Evolutionary conservation across 768 basidiomycete species (phyloP).

Genomic region (Amanita jacksonii): DNA sequence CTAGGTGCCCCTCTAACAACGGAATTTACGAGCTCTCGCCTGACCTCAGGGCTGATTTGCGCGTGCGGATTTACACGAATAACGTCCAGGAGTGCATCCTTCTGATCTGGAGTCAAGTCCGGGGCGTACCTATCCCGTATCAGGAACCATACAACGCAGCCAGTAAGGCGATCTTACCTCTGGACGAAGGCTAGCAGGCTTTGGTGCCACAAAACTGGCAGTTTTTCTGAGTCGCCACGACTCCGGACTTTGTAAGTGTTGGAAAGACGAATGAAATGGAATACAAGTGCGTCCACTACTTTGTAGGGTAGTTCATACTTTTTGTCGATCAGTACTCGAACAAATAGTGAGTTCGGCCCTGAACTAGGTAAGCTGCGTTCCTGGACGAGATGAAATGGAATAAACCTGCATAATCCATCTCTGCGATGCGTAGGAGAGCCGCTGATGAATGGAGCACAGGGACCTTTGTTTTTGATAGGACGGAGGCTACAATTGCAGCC

Average conservation of each 20-base stretch:
- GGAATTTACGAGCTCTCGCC: conserved; percentile 82
- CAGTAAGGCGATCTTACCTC: conserved; percentile 39
- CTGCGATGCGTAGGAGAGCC: conserved; percentile 84
- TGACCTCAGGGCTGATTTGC: conserved; percentile 82
- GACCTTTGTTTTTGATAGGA: conserved; percentile 83
- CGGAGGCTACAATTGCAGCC: conserved; percentile 88
- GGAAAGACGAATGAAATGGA: conserved; percentile 95
- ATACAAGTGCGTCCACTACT: conserved; percentile 93
- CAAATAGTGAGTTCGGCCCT: conserved; percentile 94
- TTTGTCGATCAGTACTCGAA: conserved; percentile 93
- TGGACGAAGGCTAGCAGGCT: conserved; percentile 91
- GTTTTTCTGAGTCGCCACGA: conserved; percentile 61
- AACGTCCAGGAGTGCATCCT: conserved; percentile 93
- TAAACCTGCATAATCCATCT: conserved; percentile 91
- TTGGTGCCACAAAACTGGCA: conserved; percentile 99
- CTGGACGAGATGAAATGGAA: conserved; percentile 1
- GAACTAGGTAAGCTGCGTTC: not conserved
- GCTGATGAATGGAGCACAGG: conserved; percentile 97
- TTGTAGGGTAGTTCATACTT: conserved; percentile 98
- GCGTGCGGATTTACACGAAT: conserved; percentile 78
- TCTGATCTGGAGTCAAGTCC: conserved; percentile 94
- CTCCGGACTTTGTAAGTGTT: conserved; percentile 75
- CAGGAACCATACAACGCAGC: conserved; percentile 1
- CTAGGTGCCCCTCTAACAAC: conserved; percentile 80
- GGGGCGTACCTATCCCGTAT: conserved; percentile 66